These are phyloP conservation scores for Asterochloris erici DNA, from an alignment of 139 green algal species.

Conservation along the genomic window DNA sequence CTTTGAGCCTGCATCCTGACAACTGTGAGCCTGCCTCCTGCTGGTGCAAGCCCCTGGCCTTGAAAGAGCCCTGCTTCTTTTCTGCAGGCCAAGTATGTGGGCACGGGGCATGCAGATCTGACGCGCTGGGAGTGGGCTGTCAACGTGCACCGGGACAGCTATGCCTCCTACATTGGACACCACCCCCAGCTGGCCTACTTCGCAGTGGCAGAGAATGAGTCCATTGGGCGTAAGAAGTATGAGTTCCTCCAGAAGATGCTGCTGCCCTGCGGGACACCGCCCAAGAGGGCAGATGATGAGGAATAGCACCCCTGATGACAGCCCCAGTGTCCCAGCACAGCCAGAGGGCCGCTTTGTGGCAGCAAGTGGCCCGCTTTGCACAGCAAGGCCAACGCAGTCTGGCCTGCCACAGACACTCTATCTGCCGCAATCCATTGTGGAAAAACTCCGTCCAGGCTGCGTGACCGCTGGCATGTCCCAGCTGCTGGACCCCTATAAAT, in stretches of 20 bases:
- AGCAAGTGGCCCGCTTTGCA: too few species aligned
- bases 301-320: neutral
- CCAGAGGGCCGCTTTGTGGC: too few species aligned
- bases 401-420: too few species aligned
- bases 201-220: conserved; percentile 93
- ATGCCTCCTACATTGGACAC: conserved; percentile 92
- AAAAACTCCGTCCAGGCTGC: too few species aligned
- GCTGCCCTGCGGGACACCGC: conserved; percentile 82
- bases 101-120: conserved; percentile 90
- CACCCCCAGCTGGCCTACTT: conserved; percentile 89
- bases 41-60: neutral
- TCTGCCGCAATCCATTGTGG: too few species aligned
- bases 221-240: conserved; percentile 86
- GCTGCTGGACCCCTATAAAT: too few species aligned
- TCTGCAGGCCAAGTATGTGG: conserved; percentile 88
- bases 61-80: too few species aligned
- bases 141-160: conserved; percentile 97
- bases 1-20: neutral
- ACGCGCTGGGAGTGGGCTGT: conserved; percentile 94
- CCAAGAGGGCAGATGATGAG: conserved; percentile 61
- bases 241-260: conserved; percentile 92
- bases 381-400: too few species aligned
- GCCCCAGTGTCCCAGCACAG: too few species aligned
- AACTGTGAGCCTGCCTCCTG: neutral
- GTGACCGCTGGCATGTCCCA: too few species aligned